Evolutionary conservation across 2,329 filamentous ascomycete genomes (phyloP).

Genomic region (Fusarium humuli): DNA sequence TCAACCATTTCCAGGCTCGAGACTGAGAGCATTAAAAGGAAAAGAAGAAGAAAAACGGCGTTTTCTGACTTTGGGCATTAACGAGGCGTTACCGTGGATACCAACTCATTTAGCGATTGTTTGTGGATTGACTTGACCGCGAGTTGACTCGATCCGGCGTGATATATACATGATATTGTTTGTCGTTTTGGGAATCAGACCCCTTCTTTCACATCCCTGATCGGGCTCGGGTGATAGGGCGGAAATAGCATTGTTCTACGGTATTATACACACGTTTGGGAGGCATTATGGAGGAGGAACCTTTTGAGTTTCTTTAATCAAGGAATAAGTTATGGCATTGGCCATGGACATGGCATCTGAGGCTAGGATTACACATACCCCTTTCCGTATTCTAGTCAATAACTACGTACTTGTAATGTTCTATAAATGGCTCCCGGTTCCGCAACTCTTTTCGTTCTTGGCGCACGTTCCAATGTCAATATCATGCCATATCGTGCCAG

Average conservation of each 20-base stretch:
- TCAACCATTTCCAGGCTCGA: conserved; percentile 41
- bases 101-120: conserved; percentile 40
- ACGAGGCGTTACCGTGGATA: conserved; percentile 40
- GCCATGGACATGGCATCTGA: conserved; percentile 25
- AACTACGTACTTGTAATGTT: conserved; percentile 35
- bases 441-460: conserved; percentile 6
- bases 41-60: conserved; percentile 20
- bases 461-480: conserved; percentile 6
- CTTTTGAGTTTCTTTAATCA: conserved; percentile 16
- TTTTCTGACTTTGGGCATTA: conserved; percentile 34
- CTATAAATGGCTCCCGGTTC: conserved; percentile 25
- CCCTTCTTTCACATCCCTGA: conserved; percentile 19
- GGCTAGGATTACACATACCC: conserved; percentile 47
- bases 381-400: conserved; percentile 46
- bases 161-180: conserved; percentile 29
- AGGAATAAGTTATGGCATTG: conserved; percentile 23
- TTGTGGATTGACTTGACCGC: conserved; percentile 30
- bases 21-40: conserved; percentile 17
- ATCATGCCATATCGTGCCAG: conserved; percentile 23
- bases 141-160: conserved; percentile 41
- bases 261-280: conserved; percentile 7
- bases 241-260: conserved; percentile 27
- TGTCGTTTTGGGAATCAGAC: conserved; percentile 27
- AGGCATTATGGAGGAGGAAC: conserved; percentile 3
- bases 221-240: conserved; percentile 4